Conservation (phyloP, 148 eudicot genomes). For the Cornus florida region DNA sequence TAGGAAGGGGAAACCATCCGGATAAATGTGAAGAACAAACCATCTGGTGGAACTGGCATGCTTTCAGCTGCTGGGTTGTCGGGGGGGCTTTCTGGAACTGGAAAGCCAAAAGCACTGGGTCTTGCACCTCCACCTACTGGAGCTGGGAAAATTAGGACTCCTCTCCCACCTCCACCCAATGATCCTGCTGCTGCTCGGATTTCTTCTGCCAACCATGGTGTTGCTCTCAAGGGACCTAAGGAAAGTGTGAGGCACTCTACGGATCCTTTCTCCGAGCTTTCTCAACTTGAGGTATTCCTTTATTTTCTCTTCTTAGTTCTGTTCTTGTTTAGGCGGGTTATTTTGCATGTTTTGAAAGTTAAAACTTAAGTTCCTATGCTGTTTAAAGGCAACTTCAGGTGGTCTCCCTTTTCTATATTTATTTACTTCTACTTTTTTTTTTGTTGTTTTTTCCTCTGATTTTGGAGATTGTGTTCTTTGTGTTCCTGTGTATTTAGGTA, state of each 20-base stretch:
- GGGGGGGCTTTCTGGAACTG: conserved; percentile 42
- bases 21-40: conserved; percentile 93
- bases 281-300: conserved; percentile 76
- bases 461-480: no score
- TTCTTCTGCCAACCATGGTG: conserved; percentile 40
- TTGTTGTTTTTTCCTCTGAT: no score
- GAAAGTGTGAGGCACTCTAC: conserved; percentile 34
- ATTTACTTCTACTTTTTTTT: no score
- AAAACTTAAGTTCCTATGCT: background rate
- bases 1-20: conserved; percentile 99
- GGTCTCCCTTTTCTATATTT: background rate
- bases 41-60: conserved; percentile 78
- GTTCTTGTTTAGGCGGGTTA: background rate
- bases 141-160: conserved; percentile 62
- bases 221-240: conserved; percentile 30
- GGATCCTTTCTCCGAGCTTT: conserved; percentile 81
- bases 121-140: conserved; percentile 85
- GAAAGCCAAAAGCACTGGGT: conserved; percentile 56
- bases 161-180: conserved; percentile 97
- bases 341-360: background rate
- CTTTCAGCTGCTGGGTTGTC: conserved; percentile 76
- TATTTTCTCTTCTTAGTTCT: background rate
- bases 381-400: background rate
- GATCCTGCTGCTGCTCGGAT: conserved; percentile 77
- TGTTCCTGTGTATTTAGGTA: no score